Base-by-base conservation (phyloP, 2,329 filamentous ascomycete genomes). In the Cladorrhinum sp. region DNA sequence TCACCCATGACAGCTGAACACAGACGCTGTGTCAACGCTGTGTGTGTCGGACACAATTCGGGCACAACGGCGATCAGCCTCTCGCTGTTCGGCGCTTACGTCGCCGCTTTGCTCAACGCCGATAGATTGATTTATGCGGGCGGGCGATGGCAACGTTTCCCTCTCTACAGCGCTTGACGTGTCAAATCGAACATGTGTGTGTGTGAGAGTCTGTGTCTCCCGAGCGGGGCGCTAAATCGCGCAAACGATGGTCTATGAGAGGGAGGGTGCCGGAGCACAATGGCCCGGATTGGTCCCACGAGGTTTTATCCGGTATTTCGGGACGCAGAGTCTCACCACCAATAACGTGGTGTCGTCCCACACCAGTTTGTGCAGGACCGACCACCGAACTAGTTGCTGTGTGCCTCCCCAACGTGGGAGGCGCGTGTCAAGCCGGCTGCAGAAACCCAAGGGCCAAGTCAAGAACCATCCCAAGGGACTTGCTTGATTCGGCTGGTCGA, bases 291-390 rank as follows among this genome's bases (percentile, higher is more conserved):
- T 63, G 58, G 58, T 28, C 33, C 57, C 53, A 51, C 39, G 16
- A 26, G 24, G 56, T 55, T 62, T 62, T 66, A 63, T 62, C 65
- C 62, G 62, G 62, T 46, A 61, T 59, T 66, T 61, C 61, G 61
- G 57, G 57, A 60, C 54, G 59, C 48, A 18, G 23, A 48, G 36
- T 51, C 58, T 51, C 36, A 52, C 14, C 42, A 39, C 63, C 65
- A 66, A 63, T 65, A 50, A 56, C 21, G 60, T 33, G 51, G 54
- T 54, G 21, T 21, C 30, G 51, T 52, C 60, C 49, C 30, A 46
- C 36, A 56, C 33, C 39, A 46, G 48, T 33, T 42, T 42, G 33
- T 48, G 49, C 50, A 42, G 49, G 18, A 20, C 54, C 30, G 33
- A 49, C 36, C 42, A 57, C 33, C 26, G 20, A 50, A 51, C 28